A percentile compares a stretch with the other conserved stretches of the same genome.
These are phyloP conservation scores for Afroboletus lepidellus DNA, from an alignment of 1,284 basidiomycete genomes.

Conservation along the genomic window DNA sequence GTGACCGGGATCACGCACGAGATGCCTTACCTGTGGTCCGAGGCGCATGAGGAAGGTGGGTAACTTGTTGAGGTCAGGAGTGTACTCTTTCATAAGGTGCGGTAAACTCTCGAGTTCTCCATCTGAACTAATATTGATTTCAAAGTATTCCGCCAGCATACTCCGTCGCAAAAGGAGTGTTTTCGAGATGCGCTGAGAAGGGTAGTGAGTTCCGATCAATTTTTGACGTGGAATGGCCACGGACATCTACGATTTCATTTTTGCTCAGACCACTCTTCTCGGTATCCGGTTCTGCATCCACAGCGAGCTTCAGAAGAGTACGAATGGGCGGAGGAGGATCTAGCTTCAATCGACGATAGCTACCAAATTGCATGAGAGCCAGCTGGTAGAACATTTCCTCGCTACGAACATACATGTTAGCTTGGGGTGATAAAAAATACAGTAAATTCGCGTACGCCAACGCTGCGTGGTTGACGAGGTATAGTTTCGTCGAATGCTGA, in stretches of 20 bases:
- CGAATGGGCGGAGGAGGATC: constrained; percentile 79
- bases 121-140: constrained; percentile 61
- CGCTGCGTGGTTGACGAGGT: constrained; percentile 83
- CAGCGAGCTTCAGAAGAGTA: constrained; percentile 75
- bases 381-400: constrained; percentile 97
- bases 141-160: constrained; percentile 95
- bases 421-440: not conserved
- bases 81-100: constrained; percentile 79
- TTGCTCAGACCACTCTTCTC: constrained; percentile 51
- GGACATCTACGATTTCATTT: constrained; percentile 68
- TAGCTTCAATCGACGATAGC: constrained; percentile 72
- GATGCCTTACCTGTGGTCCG: constrained; percentile 67
- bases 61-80: constrained; percentile 82
- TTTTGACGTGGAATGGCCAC: constrained; percentile 25
- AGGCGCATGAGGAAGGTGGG: constrained; percentile 85
- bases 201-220: not conserved
- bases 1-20: not conserved
- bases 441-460: constrained; percentile 58
- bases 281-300: constrained; percentile 67
- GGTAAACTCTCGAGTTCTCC: constrained; percentile 78
- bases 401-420: constrained; percentile 39
- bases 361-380: constrained; percentile 88
- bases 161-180: constrained; percentile 62
- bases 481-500: constrained; percentile 87
- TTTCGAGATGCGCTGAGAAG: constrained; percentile 54